Evolutionary conservation across 352 stramenopile genomes (phyloP), one percentile per base, ranked within the genome.

Genomic region (Globisporangium middletonii): DNA sequence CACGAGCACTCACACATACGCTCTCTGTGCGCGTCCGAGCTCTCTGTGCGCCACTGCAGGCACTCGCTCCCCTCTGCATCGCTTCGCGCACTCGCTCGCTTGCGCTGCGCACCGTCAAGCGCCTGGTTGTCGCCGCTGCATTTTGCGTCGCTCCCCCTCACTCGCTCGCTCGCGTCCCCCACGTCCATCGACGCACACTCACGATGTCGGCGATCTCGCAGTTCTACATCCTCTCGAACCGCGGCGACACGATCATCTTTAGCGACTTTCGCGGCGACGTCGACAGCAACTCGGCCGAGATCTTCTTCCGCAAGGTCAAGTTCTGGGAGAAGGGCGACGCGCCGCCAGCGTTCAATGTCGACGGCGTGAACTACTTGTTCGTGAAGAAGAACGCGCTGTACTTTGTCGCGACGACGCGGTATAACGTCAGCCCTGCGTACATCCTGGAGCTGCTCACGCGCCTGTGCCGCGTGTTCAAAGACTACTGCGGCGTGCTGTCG

Each of bases 241-340:
- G 97, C 47, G 97, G 97, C 55, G 97, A 99, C 79, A 98, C 96
- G 30, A 98, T 99, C 72, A 98, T 99, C 73, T 95, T 92, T 57
- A 98, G 95, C 66, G 91, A 98, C 64, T 99, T 98, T 69, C 90
- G 95, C 35, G 94, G 89, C 41, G 88, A 97, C 65, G 65, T 93
- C 38, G 68, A 82, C 55, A 84, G 71, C 43, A 93, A 90, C 50
- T 89, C 86, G 51, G 83, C 94, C 59, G 97, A 99, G 73, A 95
- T 96, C 27, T 99, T 99, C 75, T 99, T 99, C 82, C 94, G 96
- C 55, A 99, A 99, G 72, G 94, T 99, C 51, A 99, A 99, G 75
- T 99, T 99, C 70, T 99, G 96, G 95, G 93, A 98, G 57, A 92
- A 89, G 52, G 94, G 93, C 44, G 96, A 98, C 81, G 94, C 96